A percentile compares a stretch with the other conserved stretches of the same genome.
These are phyloP conservation scores for Botrytis cinerea DNA, from an alignment of 2,329 filamentous ascomycete species.

Conservation along the genomic window DNA sequence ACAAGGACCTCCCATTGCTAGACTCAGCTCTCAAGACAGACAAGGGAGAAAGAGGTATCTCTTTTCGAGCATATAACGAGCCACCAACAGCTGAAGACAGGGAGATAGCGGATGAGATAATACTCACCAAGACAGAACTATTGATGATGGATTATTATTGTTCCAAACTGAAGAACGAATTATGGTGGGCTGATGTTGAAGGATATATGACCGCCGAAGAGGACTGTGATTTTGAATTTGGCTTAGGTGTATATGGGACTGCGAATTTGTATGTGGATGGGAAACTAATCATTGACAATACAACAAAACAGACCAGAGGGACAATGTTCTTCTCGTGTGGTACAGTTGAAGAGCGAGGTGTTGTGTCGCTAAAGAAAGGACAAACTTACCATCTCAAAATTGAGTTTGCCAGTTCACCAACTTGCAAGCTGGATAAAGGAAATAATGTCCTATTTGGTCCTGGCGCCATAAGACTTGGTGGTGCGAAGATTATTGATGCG, in stretches of 20 bases:
- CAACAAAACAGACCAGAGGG: constrained; percentile 42
- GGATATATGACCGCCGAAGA: constrained; percentile 40
- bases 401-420: constrained; percentile 58
- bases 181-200: constrained; percentile 46
- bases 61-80: constrained; percentile 63
- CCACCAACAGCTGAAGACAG: constrained; percentile 51
- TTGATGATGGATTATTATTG: constrained; percentile 56
- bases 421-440: constrained; percentile 54
- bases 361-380: constrained; percentile 37
- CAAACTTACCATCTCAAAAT: constrained; percentile 40
- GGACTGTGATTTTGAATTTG: constrained; percentile 42
- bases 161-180: constrained; percentile 35
- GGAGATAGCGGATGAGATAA: constrained; percentile 52
- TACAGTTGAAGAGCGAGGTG: constrained; percentile 41
- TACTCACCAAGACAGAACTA: constrained; percentile 47
- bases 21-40: constrained; percentile 52
- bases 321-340: constrained; percentile 45
- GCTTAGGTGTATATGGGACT: constrained; percentile 43
- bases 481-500: constrained; percentile 57
- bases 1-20: constrained; percentile 56
- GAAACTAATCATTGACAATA: constrained; percentile 41
- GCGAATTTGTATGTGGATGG: constrained; percentile 43
- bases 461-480: constrained; percentile 64
- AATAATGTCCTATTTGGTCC: constrained; percentile 54
- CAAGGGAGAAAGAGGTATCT: constrained; percentile 59